Percentiles rank a stretch among this genome's conserved stretches.
Evolutionary conservation across 192 early-diverging fungal genomes (phyloP).

Genomic region (Spinellus fusiger): DNA sequence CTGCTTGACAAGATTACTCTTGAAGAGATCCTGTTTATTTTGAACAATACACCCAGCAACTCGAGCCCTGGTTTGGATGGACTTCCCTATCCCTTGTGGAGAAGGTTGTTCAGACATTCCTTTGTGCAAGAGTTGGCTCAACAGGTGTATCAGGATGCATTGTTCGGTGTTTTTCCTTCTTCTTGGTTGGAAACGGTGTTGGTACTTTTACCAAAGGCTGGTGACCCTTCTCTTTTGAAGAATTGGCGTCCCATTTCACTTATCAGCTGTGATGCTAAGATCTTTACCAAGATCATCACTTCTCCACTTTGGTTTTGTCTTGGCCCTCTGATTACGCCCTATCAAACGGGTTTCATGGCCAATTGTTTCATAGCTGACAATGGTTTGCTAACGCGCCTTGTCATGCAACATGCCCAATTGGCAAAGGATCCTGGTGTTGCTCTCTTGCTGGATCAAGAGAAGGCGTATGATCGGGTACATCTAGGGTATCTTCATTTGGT

Average conservation of each 20-base stretch:
- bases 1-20: background rate
- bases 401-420: background rate
- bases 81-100: no score
- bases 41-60: background rate
- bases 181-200: conserved; percentile 6
- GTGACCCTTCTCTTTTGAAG: background rate
- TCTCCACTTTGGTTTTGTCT: background rate
- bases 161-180: background rate
- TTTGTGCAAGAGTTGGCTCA: no score
- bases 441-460: conserved; percentile 23
- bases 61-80: no score
- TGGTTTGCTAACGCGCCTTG: background rate
- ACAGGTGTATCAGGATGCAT: background rate
- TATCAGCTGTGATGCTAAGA: conserved; percentile 10
- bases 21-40: background rate
- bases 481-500: conserved; percentile 4
- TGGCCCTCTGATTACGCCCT: background rate
- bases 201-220: conserved; percentile 15
- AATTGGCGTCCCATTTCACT: conserved; percentile 11
- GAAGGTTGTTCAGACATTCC: no score
- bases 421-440: background rate
- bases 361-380: background rate
- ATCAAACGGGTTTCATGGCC: background rate
- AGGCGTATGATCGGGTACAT: conserved; percentile 28
- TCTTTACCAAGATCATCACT: conserved; percentile 12